Evolutionary conservation across 228 moss, liverwort and hornwort genomes (phyloP), one percentile per base, ranked within the genome.

Genomic region (Sphagnum fallax): DNA sequence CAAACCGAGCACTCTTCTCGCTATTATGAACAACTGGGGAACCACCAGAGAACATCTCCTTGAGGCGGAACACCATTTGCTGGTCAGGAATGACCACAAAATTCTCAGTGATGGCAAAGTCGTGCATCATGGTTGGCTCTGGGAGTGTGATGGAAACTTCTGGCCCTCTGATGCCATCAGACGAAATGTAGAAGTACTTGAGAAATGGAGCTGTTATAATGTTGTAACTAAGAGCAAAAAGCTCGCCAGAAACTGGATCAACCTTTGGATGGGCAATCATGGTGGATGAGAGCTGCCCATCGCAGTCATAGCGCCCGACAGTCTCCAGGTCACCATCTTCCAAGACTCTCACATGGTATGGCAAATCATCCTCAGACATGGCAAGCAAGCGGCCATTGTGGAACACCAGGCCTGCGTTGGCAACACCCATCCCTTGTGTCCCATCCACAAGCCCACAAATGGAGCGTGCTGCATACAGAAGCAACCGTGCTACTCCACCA

Each of bases 41-140:
- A 2, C 95, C 92, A 0, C 95, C 95, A 0, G 71, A 87, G 13
- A 96, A 75, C 95, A 96, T 89, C 77, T 89, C 89, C 63, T 71
- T 83, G 65, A 95, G 69, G 49, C 79, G 81, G 67, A 95, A 92
- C 8, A 92, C 84, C 8, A 95, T 91, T 75, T 95, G 92, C 48
- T 95, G 95, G 69, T 95, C 95, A 8, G 95, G 95, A 65, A 95
- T 91, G 18, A 92, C 92, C 52, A 95, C 92, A 14, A 82, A 95
- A 48, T 83, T 81, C 77, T 91, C 73, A 7, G 95, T 95, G 78
- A 95, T 91, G 49, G 95, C 92, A 69, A 95, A 95, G 66, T 95
- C 95, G 66, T 95, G 95, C 71, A 92, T 92, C 95, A 95, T 92
- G 14, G 95, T 90, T 0, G 95, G 88, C 71, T 91, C 87, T 4